phyloP scores from a whole-genome alignment of 208 protist genomes.

The Sergeia podlipaevii region DNA sequence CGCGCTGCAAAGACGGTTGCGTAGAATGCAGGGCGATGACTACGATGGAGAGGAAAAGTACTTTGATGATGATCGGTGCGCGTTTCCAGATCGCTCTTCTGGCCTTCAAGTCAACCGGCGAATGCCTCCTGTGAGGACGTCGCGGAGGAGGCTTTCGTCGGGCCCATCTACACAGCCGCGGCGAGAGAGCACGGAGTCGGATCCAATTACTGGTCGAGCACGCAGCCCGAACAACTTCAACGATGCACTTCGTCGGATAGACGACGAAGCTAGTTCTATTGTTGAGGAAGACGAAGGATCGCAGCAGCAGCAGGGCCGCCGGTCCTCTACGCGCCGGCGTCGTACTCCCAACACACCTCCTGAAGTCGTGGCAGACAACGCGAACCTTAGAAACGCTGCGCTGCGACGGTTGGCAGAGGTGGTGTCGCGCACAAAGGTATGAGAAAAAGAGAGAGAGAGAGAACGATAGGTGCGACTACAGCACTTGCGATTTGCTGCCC shows the following conservation, averaged over 20 bases:
- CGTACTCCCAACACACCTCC: background rate
- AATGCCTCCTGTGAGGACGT: no score
- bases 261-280: no score
- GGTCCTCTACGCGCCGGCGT: background rate
- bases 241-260: slow-evolving; percentile 1
- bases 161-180: no score
- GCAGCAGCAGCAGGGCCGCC: background rate
- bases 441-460: no score
- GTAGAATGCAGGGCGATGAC: background rate
- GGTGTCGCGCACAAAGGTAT: slow-evolving; percentile 54
- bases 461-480: no score
- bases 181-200: no score
- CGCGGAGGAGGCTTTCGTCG: no score
- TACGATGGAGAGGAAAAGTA: slow-evolving; percentile 2
- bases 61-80: no score
- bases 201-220: background rate
- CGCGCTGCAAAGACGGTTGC: background rate
- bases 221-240: slow-evolving; percentile 8
- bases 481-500: no score
- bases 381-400: slow-evolving; percentile 18
- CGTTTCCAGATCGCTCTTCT: no score
- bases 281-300: background rate
- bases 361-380: background rate
- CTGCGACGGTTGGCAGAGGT: slow-evolving; percentile 57
- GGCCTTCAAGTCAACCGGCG: no score